Percentiles rank a stretch among this genome's conserved stretches.
These are phyloP conservation scores for Cadophora sp. DNA, from an alignment of 2,329 filamentous ascomycete species.

Conservation along the genomic window DNA sequence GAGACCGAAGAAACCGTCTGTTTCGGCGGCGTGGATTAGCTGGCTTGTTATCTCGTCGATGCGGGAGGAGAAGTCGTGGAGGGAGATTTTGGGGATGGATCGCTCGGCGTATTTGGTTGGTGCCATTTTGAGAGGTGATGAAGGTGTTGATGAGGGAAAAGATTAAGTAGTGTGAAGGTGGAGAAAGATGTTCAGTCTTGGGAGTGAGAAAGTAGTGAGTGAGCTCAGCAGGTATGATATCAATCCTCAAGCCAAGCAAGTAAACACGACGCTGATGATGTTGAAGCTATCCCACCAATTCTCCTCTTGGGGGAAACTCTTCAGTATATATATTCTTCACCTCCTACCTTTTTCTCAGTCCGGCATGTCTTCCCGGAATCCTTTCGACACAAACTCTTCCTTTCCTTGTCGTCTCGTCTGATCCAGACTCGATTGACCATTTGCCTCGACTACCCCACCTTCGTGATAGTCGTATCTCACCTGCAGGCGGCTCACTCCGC, in stretches of 20 bases:
- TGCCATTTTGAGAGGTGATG: conserved; percentile 26
- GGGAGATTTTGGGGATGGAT: conserved; percentile 53
- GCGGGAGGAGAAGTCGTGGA: conserved; percentile 58
- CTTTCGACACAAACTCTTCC: not conserved
- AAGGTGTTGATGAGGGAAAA: not conserved
- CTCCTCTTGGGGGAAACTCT: not conserved
- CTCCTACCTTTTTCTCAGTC: conserved; percentile 1
- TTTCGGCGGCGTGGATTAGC: conserved; percentile 60
- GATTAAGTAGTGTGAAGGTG: not conserved
- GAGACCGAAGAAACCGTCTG: conserved; percentile 64
- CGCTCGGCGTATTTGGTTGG: conserved; percentile 38
- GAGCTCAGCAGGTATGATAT: not conserved
- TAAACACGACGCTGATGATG: not conserved
- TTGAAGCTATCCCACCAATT: not conserved
- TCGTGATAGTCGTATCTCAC: conserved; percentile 15
- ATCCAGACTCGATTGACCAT: not conserved
- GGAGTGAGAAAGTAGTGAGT: not conserved
- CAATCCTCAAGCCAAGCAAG: too few relatives aligned
- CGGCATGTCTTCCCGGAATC: not conserved
- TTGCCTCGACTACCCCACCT: conserved; percentile 2
- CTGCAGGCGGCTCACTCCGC: conserved; percentile 14
- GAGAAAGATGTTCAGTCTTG: not conserved
- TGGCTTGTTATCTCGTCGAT: conserved; percentile 60
- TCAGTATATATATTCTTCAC: not conserved
- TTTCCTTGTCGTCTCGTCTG: not conserved